Base-by-base conservation (phyloP, 1,284 basidiomycete genomes). In the Neonothopanus nambi region DNA sequence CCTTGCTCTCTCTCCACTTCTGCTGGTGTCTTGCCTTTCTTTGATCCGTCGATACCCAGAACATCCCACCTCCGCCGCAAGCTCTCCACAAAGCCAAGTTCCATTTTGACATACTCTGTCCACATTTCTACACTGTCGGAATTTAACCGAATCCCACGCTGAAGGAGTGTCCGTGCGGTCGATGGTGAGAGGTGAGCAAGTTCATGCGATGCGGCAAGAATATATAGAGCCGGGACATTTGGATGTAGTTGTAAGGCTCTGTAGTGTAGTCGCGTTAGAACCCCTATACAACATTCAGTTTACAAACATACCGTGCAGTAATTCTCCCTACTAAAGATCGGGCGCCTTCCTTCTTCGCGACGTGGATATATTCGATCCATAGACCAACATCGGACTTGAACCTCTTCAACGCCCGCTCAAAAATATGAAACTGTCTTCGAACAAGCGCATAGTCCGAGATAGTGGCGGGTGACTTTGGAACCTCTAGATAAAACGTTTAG, bases 71-170 rank as follows among this genome's bases (percentile, higher is more conserved):
- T 77, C 56, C 92, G 74, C 38, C 93, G 75, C 48, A 97, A 73
- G 9, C 84, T 84, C 72, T 97, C 94, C 15, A 94, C 79, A 69
- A 94, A 97, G 3, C 89, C 87, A 7, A 96, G 73, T 69, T 98
- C 95, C 84, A 97, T 93, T 63, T 88, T 87, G 59, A 94, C 84
- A 68, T 95, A 95, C 68, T 94, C 93, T 30, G 77, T 76, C 93
- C 93, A 96, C 67, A 96, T 76, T 56, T 85, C 82, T 18, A 82
- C 69, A 57, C 82, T 89, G 40, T 86, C 80, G 6, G 78, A 73
- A 57, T 93, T 85, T 50, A 95, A 67, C 26, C 95, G 81, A 44
- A 97, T 78, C 2, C 93, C 95, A 3, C 95, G 85, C 59, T 96
- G 91, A 35, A 98, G 77, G 21, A 96, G 75, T 15, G 87, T 81